phyloP scores from a whole-genome alignment of 768 basidiomycete genomes.

The Leucogyrophana mollusca region DNA sequence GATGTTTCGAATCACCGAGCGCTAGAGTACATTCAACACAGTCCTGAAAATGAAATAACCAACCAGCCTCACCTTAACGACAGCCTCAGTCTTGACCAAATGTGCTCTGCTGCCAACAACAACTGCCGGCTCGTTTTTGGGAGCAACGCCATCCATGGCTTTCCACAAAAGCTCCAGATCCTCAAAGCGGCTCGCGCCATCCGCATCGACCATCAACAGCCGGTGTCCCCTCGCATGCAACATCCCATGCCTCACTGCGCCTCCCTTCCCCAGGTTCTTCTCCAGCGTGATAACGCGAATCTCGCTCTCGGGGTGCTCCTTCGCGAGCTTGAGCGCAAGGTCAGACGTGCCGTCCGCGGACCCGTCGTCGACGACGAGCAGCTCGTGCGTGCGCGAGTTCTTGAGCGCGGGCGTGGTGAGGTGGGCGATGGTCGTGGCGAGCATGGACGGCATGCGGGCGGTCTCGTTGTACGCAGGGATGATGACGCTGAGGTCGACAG shows the following conservation, averaged over 20 bases:
- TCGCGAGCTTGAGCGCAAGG: conserved; percentile 63
- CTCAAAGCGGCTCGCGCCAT: conserved; percentile 86
- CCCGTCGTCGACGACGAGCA: conserved; percentile 91
- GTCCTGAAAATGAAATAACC: background rate
- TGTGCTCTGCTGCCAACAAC: conserved; percentile 92
- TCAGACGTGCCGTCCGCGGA: conserved; percentile 73
- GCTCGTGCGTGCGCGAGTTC: conserved; percentile 62
- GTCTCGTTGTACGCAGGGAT: conserved; percentile 93
- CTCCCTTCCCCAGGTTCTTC: conserved; percentile 88
- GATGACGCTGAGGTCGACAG: conserved; percentile 75
- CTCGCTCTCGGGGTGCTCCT: conserved; percentile 51
- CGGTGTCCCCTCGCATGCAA: conserved; percentile 73
- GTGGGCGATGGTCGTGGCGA: conserved; percentile 69
- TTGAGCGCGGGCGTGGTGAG: conserved; percentile 39
- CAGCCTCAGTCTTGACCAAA: conserved; percentile 87
- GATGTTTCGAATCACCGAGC: conserved; percentile 83
- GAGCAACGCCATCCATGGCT: conserved; percentile 63
- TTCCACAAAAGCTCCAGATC: conserved; percentile 81
- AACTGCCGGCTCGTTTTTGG: conserved; percentile 51
- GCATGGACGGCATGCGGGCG: conserved; percentile 81
- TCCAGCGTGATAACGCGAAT: conserved; percentile 79
- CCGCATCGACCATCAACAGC: conserved; percentile 91
- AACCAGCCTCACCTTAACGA: conserved; percentile 73
- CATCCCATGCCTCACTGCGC: conserved; percentile 91
- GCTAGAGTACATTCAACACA: conserved; percentile 40